phyloP scores from a whole-genome alignment of 495 filamentous ascomycete species.

The Terfezia claveryi region DNA sequence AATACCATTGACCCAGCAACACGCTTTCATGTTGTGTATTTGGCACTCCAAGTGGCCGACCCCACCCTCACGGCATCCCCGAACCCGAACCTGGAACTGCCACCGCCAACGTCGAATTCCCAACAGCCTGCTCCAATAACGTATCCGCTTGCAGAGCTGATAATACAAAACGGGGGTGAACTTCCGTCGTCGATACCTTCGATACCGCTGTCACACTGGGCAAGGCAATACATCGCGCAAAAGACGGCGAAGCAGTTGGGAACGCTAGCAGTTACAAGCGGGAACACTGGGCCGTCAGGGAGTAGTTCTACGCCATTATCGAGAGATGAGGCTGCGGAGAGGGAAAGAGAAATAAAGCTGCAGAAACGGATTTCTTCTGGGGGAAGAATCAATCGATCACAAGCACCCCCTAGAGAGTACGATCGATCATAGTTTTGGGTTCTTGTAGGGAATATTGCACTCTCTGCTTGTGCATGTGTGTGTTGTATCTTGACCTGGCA shows the following conservation, averaged over 20 bases:
- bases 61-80: slow-evolving; percentile 41
- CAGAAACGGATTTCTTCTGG: slow-evolving; percentile 43
- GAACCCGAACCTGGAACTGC: slow-evolving; percentile 17
- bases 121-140: slow-evolving; percentile 8
- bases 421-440: neutral
- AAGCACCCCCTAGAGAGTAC: slow-evolving; percentile 7
- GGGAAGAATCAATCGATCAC: slow-evolving; percentile 30
- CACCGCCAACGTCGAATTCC: neutral
- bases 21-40: slow-evolving; percentile 65
- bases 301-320: slow-evolving; percentile 4
- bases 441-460: no score
- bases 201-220: slow-evolving; percentile 53
- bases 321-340: slow-evolving; percentile 23
- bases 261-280: neutral
- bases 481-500: no score
- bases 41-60: slow-evolving; percentile 87
- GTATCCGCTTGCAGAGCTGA: slow-evolving; percentile 77
- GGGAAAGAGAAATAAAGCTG: slow-evolving; percentile 31
- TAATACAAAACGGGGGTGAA: slow-evolving; percentile 85
- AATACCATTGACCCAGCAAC: slow-evolving; percentile 73
- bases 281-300: neutral
- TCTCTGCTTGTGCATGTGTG: no score
- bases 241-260: slow-evolving; percentile 32
- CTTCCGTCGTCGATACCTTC: slow-evolving; percentile 51
- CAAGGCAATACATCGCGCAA: slow-evolving; percentile 63